Conservation (phyloP, 495 filamentous ascomycete genomes). For the Xylaria acuta region DNA sequence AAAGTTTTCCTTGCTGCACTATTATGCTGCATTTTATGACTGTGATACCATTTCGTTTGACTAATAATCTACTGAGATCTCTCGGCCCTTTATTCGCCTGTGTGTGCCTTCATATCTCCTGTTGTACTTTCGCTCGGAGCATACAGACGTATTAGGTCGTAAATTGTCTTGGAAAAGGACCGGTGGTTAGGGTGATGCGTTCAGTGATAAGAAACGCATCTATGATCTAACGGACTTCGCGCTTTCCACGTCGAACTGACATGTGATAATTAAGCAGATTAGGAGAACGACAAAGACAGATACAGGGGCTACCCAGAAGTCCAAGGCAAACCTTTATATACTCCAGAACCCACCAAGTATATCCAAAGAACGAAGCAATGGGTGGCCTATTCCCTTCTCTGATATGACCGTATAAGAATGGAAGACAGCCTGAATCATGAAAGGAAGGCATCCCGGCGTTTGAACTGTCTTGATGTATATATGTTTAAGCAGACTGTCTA, state of each 20-base stretch:
- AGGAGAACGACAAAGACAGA: background rate
- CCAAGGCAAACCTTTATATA: background rate
- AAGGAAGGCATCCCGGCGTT: background rate
- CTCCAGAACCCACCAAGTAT: background rate
- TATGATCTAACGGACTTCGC: too few relatives aligned
- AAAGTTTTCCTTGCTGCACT: slow-evolving; percentile 35
- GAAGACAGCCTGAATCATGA: background rate
- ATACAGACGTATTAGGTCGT: background rate
- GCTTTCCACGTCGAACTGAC: background rate
- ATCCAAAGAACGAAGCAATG: background rate
- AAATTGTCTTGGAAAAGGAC: too few relatives aligned
- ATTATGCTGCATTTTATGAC: slow-evolving; percentile 25
- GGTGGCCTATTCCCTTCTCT: background rate
- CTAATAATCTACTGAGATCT: slow-evolving; percentile 18
- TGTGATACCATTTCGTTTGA: slow-evolving; percentile 31
- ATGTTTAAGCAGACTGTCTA: too few relatives aligned
- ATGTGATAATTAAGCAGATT: background rate
- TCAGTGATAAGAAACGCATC: background rate
- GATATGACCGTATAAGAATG: background rate
- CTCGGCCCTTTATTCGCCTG: background rate
- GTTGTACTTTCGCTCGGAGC: background rate
- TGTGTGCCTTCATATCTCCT: background rate
- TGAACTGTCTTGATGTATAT: background rate
- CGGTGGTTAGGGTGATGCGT: background rate
- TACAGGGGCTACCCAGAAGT: background rate